Percentiles rank a stretch among this genome's conserved stretches.
These are phyloP conservation scores for Myrmaecium sp. DNA, from an alignment of 2,329 filamentous ascomycete species.

Conservation along the genomic window DNA sequence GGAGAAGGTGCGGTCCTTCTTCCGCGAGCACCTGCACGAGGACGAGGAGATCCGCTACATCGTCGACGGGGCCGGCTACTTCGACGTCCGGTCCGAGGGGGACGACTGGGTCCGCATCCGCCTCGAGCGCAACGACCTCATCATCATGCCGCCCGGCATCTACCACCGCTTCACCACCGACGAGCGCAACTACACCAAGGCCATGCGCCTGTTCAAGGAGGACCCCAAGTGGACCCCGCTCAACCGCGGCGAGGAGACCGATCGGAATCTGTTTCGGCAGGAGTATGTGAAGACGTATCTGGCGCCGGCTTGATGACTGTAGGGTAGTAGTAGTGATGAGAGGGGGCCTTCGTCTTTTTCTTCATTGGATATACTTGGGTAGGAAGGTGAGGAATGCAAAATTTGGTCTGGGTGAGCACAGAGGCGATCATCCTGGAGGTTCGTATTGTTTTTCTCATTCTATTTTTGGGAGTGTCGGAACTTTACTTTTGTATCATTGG, in stretches of 20 bases:
- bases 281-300: conserved; percentile 56
- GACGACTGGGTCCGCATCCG: conserved; percentile 82
- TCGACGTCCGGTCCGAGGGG: conserved; percentile 69
- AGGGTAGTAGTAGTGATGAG: too few relatives aligned
- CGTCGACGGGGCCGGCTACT: conserved; percentile 72
- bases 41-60: conserved; percentile 98
- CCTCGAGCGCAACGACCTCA: conserved; percentile 73
- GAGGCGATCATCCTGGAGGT: too few relatives aligned
- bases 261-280: conserved; percentile 62
- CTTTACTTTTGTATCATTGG: too few relatives aligned
- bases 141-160: conserved; percentile 86
- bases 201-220: conserved; percentile 93
- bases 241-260: conserved; percentile 62
- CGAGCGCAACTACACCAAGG: conserved; percentile 84
- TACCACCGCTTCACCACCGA: conserved; percentile 97
- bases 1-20: conserved; percentile 85
- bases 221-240: conserved; percentile 97
- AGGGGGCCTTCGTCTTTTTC: too few relatives aligned
- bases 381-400: too few relatives aligned
- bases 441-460: too few relatives aligned
- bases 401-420: too few relatives aligned
- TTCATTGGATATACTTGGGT: too few relatives aligned
- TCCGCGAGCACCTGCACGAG: conserved; percentile 90
- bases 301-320: too few relatives aligned
- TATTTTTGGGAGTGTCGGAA: too few relatives aligned